Percentiles rank a stretch among this genome's conserved stretches.
Conservation (phyloP, 139 green algal genomes). For the Desmodesmus armatus region DNA sequence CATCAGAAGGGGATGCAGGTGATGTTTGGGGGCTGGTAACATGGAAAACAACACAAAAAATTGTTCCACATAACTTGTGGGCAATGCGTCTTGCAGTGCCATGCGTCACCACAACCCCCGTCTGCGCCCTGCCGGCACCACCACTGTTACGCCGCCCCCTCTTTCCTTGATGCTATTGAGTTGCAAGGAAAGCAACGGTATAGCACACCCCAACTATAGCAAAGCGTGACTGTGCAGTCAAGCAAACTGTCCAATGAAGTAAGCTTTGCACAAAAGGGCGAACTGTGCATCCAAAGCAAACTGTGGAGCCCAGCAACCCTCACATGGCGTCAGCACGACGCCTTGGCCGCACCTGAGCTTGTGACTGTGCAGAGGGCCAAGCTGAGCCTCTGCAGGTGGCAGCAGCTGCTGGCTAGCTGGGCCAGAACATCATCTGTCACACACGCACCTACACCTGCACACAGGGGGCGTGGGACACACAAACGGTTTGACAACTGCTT, state of each 20-base stretch:
- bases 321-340: background rate
- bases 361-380: slow-evolving; percentile 40
- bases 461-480: too few relatives aligned
- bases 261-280: too few relatives aligned
- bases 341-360: slow-evolving; percentile 16
- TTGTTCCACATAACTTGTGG: background rate
- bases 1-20: too few relatives aligned
- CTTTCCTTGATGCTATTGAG: background rate
- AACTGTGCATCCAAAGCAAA: background rate
- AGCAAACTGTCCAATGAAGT: too few relatives aligned
- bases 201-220: background rate
- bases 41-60: background rate
- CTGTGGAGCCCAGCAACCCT: background rate
- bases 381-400: slow-evolving; percentile 41
- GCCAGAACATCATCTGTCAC: slow-evolving; percentile 36
- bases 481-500: too few relatives aligned
- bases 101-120: background rate
- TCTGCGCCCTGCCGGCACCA: too few relatives aligned
- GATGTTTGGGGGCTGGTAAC: background rate
- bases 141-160: background rate
- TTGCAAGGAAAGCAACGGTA: too few relatives aligned
- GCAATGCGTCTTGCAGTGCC: background rate
- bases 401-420: slow-evolving; percentile 16
- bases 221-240: too few relatives aligned
- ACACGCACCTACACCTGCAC: slow-evolving; percentile 17